phyloP scores from a whole-genome alignment of 2,329 filamentous ascomycete species.

The Calonectria multiphialidica region DNA sequence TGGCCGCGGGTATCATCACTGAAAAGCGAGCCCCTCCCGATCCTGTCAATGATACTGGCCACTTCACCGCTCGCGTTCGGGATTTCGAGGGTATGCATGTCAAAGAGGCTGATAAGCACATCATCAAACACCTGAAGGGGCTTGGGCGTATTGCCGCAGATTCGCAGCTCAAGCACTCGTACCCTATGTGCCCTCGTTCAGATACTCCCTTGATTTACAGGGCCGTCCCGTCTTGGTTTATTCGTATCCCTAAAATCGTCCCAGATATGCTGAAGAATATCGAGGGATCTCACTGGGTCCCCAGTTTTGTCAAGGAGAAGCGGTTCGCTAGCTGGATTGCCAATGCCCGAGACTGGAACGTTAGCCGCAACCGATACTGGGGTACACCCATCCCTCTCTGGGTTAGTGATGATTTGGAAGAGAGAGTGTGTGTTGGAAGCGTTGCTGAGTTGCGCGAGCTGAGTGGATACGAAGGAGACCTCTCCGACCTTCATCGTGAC shows the following conservation, averaged over 20 bases:
- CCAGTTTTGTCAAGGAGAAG: slow-evolving; percentile 89
- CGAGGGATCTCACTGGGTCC: slow-evolving; percentile 91
- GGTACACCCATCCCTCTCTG: slow-evolving; percentile 93
- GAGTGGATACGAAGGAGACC: slow-evolving; percentile 86
- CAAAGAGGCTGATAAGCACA: slow-evolving; percentile 91
- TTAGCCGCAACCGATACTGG: slow-evolving; percentile 95
- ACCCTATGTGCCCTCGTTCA: slow-evolving; percentile 94
- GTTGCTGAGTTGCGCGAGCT: slow-evolving; percentile 85
- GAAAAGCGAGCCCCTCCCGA: slow-evolving; percentile 86
- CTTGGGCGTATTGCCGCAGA: slow-evolving; percentile 84
- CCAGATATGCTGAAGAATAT: slow-evolving; percentile 93
- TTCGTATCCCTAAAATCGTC: slow-evolving; percentile 86
- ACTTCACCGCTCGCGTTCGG: slow-evolving; percentile 80
- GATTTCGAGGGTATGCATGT: slow-evolving; percentile 92
- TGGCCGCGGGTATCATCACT: slow-evolving; percentile 81
- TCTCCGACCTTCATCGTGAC: slow-evolving; percentile 90
- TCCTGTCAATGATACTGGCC: slow-evolving; percentile 86
- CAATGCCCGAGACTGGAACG: slow-evolving; percentile 95
- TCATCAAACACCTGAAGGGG: slow-evolving; percentile 88
- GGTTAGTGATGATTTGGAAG: slow-evolving; percentile 90
- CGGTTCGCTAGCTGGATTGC: slow-evolving; percentile 93
- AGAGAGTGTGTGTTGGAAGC: slow-evolving; percentile 88
- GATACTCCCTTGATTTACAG: slow-evolving; percentile 94
- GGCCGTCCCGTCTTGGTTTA: slow-evolving; percentile 94
- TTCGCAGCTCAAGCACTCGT: slow-evolving; percentile 89